Evolutionary conservation across 805 yeast species (phyloP), one percentile per base, ranked within the genome.

Genomic region (Myxozyma neotropica): DNA sequence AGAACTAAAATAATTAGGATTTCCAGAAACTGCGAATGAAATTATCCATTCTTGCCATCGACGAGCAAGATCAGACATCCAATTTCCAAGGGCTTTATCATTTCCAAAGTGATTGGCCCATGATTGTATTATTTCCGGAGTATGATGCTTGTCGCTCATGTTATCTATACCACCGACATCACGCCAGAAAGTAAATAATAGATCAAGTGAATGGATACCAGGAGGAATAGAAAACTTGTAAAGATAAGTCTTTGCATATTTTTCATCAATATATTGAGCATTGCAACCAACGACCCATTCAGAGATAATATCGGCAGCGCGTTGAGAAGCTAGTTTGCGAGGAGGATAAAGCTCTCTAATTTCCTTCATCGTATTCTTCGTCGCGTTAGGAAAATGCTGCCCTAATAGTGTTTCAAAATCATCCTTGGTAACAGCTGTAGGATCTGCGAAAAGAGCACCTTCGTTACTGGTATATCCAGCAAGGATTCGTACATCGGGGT

Each of bases 271-370:
- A 36, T 27, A 59, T 4, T 36, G 50, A 29, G 48, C n/a, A 19
- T 63, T 49, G 43, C 63, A 59, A 4, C 26, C 58, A 13, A 64
- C 57, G 15, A 63, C 45, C 65, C 65, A 60, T 27, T 63, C 66
- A 2, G 61, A 24, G 13, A 61, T 59, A 8, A 63, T 17, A n/a
- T 19, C 42, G 7, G 54, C 12, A 15, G 51, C 57, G 19, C 66
- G 55, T 19, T 36, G 53, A 19, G 50, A 56, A 4, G 36, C 36
- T 15, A 47, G 44, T 7, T 29, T 42, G 15, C 45, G 39, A 1
- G n/a, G 26, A 2, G 65, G 59, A 44, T 63, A 63, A 7, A 53
- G 38, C 17, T 35, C 47, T 26, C 29, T 45, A n/a, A 61, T 33
- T 21, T 61, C 54, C 5, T 47, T 43, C 17, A 46, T 8, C 23